Percentiles rank a stretch among this genome's conserved stretches.
phyloP scores from a whole-genome alignment of 371 early-diverging fungal species.

The Syncephalis fuscata region DNA sequence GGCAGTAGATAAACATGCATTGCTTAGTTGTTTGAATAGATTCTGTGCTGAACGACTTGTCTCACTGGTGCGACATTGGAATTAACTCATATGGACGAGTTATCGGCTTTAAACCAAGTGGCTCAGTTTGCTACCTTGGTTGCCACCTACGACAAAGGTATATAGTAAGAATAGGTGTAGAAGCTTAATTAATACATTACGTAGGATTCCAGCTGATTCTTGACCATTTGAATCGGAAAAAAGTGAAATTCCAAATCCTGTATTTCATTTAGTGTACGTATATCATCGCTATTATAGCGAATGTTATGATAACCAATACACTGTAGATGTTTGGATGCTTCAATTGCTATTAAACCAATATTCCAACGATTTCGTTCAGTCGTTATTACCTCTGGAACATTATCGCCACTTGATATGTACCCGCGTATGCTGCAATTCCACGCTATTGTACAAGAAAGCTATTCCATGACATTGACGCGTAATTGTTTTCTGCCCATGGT shows the following conservation, averaged over 20 bases:
- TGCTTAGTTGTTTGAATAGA: constrained; percentile 8
- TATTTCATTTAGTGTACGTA: constrained; percentile 68
- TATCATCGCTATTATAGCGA: background rate
- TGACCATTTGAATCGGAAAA: constrained; percentile 93
- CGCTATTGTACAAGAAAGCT: constrained; percentile 72
- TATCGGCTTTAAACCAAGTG: constrained; percentile 64
- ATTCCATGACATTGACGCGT: constrained; percentile 85
- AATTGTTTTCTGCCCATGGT: constrained; percentile 93
- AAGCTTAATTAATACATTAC: background rate
- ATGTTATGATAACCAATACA: background rate
- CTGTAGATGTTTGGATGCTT: constrained; percentile 88
- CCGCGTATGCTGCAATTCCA: constrained; percentile 92
- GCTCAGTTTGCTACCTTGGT: constrained; percentile 94
- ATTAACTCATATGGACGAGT: constrained; percentile 80
- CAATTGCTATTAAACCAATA: constrained; percentile 92
- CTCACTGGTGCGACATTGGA: constrained; percentile 83
- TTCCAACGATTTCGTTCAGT: constrained; percentile 94
- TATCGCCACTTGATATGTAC: constrained; percentile 98
- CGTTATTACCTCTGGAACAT: constrained; percentile 98
- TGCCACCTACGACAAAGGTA: constrained; percentile 89
- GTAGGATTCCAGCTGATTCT: constrained; percentile 86
- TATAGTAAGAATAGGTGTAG: background rate
- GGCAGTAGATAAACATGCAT: background rate
- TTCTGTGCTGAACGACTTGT: constrained; percentile 90
- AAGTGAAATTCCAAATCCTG: constrained; percentile 88